These are phyloP conservation scores for Solanum chiquidenum DNA, from an alignment of 257 asterid genomes.

Conservation along the genomic window DNA sequence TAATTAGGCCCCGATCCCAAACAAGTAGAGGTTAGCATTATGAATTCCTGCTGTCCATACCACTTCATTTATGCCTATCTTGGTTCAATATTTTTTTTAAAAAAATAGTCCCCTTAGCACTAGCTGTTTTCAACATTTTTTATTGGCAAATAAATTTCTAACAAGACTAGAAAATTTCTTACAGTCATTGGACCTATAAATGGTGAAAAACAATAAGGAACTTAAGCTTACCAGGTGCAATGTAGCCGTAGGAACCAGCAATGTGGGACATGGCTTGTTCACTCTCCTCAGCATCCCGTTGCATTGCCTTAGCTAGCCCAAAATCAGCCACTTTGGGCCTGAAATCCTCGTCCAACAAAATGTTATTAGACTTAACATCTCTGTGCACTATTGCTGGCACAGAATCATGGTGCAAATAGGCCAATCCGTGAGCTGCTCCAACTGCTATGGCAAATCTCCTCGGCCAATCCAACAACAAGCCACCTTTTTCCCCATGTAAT, in stretches of 20 bases:
- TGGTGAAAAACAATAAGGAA: neutral
- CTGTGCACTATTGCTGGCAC: conserved; percentile 30
- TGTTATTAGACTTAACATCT: conserved; percentile 34
- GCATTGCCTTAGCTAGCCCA: conserved; percentile 62
- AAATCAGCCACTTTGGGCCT: conserved; percentile 60
- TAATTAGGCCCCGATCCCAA: neutral
- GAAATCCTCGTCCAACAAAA: conserved; percentile 27
- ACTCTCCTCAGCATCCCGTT: conserved; percentile 14
- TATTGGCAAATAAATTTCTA: neutral
- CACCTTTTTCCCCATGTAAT: conserved; percentile 57
- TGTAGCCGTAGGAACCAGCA: conserved; percentile 83
- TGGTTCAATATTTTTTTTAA: neutral
- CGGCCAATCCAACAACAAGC: conserved; percentile 59
- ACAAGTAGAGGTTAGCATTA: neutral
- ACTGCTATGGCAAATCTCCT: conserved; percentile 47
- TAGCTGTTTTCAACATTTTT: neutral
- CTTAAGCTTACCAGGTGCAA: conserved; percentile 62
- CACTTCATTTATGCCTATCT: neutral
- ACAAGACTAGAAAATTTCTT: neutral
- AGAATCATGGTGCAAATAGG: conserved; percentile 73
- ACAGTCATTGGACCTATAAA: neutral
- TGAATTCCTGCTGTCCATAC: neutral
- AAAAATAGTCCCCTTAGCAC: neutral
- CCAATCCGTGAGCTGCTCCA: conserved; percentile 80
- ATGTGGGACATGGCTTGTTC: conserved; percentile 53